Conservation (phyloP, 2,329 filamentous ascomycete genomes). For the Juglanconis oblonga region DNA sequence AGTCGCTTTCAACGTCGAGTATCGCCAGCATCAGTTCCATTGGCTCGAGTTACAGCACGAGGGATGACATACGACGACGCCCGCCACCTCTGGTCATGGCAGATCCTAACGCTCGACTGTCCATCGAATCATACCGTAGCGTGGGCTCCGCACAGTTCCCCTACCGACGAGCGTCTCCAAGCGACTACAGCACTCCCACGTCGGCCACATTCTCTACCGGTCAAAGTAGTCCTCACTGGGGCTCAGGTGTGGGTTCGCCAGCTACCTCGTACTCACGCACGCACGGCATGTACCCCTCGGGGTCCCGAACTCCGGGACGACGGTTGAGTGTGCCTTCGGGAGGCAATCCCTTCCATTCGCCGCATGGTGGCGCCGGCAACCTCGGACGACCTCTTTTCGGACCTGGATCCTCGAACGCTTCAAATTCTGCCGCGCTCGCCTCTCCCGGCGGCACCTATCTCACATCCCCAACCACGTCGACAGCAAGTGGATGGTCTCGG, state of each 20-base stretch:
- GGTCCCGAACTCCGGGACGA: constrained; percentile 64
- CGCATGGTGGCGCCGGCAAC: constrained; percentile 44
- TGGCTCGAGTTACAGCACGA: constrained; percentile 63
- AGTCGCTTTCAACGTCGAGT: constrained; percentile 81
- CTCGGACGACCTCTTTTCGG: constrained; percentile 55
- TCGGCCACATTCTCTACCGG: constrained; percentile 78
- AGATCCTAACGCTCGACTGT: constrained; percentile 64
- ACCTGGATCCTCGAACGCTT: constrained; percentile 52
- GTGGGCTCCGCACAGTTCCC: constrained; percentile 62
- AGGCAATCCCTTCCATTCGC: constrained; percentile 69
- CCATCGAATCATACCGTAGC: constrained; percentile 66
- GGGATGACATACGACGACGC: constrained; percentile 65
- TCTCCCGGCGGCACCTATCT: constrained; percentile 57
- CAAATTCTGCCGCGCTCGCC: constrained; percentile 54
- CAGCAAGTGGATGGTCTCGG: constrained; percentile 56
- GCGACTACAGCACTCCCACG: constrained; percentile 77
- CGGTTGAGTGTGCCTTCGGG: constrained; percentile 80
- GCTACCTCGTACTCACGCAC: constrained; percentile 65
- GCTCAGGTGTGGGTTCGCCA: constrained; percentile 68
- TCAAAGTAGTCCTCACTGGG: constrained; percentile 74
- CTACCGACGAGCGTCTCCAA: constrained; percentile 67
- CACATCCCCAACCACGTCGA: constrained; percentile 63
- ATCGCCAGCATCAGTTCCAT: constrained; percentile 71
- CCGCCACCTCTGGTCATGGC: constrained; percentile 80
- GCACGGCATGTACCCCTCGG: constrained; percentile 67